These are phyloP conservation scores for Calonectria fujianensis DNA, from an alignment of 2,329 filamentous ascomycete genomes.

Conservation along the genomic window DNA sequence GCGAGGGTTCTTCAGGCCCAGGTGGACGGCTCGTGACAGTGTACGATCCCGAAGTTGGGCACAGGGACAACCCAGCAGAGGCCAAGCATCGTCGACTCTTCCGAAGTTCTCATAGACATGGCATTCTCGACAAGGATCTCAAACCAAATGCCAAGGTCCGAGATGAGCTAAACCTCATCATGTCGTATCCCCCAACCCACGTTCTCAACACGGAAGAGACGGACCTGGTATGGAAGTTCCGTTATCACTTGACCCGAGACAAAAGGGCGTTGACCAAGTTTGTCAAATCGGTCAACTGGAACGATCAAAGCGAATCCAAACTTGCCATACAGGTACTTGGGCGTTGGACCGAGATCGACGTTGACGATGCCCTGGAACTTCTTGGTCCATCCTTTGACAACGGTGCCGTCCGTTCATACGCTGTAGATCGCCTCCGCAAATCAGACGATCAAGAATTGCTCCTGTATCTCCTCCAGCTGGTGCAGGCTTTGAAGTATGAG, in stretches of 20 bases:
- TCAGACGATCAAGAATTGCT: slow-evolving; percentile 94
- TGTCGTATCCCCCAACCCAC: slow-evolving; percentile 95
- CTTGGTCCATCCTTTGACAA: slow-evolving; percentile 95
- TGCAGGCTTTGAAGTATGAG: slow-evolving; percentile 97
- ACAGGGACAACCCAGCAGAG: slow-evolving; percentile 93
- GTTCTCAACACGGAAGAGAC: slow-evolving; percentile 92
- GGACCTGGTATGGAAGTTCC: slow-evolving; percentile 97
- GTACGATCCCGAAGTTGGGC: slow-evolving; percentile 94
- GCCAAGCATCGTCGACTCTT: slow-evolving; percentile 95
- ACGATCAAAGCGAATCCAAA: slow-evolving; percentile 86
- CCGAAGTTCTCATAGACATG: slow-evolving; percentile 90
- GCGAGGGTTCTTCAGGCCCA: slow-evolving; percentile 68
- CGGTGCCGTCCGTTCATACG: slow-evolving; percentile 90
- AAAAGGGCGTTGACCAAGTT: slow-evolving; percentile 97
- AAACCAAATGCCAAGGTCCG: slow-evolving; percentile 97
- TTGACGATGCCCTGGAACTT: slow-evolving; percentile 96
- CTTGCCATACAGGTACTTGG: slow-evolving; percentile 93
- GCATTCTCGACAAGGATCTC: slow-evolving; percentile 94
- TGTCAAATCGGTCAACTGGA: slow-evolving; percentile 98
- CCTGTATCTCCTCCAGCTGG: slow-evolving; percentile 93
- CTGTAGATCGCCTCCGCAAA: slow-evolving; percentile 92
- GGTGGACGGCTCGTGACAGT: slow-evolving; percentile 84
- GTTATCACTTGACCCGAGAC: slow-evolving; percentile 93
- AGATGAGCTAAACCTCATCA: slow-evolving; percentile 92
- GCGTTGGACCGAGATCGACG: slow-evolving; percentile 97